phyloP scores from a whole-genome alignment of 2,329 filamentous ascomycete species.

The Ceratocystis ficicola region DNA sequence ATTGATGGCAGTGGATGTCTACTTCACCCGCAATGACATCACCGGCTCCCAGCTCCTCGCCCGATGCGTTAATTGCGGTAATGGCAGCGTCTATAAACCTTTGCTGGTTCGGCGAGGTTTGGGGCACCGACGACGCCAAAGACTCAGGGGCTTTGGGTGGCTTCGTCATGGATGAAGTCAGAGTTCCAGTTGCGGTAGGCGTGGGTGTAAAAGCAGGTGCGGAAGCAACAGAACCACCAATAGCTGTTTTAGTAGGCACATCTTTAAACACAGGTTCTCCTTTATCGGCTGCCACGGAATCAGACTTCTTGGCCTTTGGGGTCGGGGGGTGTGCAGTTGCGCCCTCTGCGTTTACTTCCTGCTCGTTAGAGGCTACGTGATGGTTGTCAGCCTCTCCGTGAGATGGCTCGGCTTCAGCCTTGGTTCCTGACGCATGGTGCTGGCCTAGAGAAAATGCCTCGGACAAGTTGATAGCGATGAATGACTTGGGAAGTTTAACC shows the following conservation, averaged over 20 bases:
- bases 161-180: not conserved
- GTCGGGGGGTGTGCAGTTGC: too few species aligned
- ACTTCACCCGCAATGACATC: constrained; percentile 22
- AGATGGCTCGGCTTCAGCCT: constrained; percentile 30
- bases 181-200: not conserved
- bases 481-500: constrained; percentile 54
- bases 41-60: constrained; percentile 22
- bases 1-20: constrained; percentile 17
- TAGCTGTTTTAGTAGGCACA: too few species aligned
- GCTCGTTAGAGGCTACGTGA: not conserved
- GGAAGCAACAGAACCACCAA: not conserved
- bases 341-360: not conserved
- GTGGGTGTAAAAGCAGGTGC: not conserved
- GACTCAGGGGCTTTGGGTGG: not conserved
- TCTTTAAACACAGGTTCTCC: too few species aligned
- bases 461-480: constrained; percentile 52
- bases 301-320: not conserved
- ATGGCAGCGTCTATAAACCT: constrained; percentile 16
- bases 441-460: constrained; percentile 50
- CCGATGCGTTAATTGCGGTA: constrained; percentile 20
- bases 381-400: not conserved
- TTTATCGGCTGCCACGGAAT: not conserved
- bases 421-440: constrained; percentile 30
- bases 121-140: not conserved
- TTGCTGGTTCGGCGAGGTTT: constrained; percentile 12